A percentile compares a stretch with the other conserved stretches of the same genome.
Evolutionary conservation across 1,284 basidiomycete genomes (phyloP).

Genomic region (Apiotrichum brassicae): DNA sequence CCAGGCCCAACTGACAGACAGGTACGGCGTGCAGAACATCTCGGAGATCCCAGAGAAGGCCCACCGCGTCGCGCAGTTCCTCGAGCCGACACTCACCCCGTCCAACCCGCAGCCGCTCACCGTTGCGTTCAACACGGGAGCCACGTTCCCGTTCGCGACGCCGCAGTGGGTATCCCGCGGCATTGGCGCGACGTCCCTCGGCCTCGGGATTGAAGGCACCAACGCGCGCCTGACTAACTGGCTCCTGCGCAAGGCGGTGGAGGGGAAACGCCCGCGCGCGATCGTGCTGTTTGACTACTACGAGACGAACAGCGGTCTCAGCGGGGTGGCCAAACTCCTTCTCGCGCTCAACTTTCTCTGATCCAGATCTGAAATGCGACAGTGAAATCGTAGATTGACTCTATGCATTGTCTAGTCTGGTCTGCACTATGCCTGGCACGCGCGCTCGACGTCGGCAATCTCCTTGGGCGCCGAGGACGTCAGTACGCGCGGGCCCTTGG

Average conservation of each 20-base stretch:
- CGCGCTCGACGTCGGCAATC: constrained; percentile 77
- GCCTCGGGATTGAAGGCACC: constrained; percentile 71
- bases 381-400: too few species aligned
- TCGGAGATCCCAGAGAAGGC: constrained; percentile 72
- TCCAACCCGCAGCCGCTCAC: constrained; percentile 46
- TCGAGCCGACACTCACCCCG: constrained; percentile 16
- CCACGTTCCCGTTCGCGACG: constrained; percentile 68
- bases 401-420: too few species aligned
- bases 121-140: constrained; percentile 71
- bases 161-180: constrained; percentile 69
- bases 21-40: constrained; percentile 71
- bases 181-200: constrained; percentile 66
- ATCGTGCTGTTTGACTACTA: constrained; percentile 40
- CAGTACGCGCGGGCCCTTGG: constrained; percentile 62
- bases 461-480: constrained; percentile 81
- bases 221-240: constrained; percentile 66
- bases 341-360: constrained; percentile 11
- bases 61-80: constrained; percentile 41
- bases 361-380: too few species aligned
- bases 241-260: constrained; percentile 52
- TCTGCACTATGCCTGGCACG: constrained; percentile 62
- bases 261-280: constrained; percentile 24
- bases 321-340: constrained; percentile 7
- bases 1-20: constrained; percentile 29
- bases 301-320: constrained; percentile 19